Conservation (phyloP, 2,329 filamentous ascomycete species). For the Ophidiomyces ophidiicola region DNA sequence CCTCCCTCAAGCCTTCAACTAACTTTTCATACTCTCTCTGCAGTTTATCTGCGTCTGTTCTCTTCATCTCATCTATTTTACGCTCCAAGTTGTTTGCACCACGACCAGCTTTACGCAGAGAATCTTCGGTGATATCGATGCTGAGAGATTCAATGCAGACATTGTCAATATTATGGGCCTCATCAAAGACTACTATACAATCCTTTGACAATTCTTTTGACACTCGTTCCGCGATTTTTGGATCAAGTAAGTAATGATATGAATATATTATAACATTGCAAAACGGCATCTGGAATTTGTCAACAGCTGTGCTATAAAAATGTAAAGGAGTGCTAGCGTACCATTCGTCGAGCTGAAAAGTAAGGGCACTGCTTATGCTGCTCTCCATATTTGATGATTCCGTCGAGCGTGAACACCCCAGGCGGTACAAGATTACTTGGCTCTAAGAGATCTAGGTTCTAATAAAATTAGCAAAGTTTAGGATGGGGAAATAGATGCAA, state of each 20-base stretch:
- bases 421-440: slow-evolving; percentile 89
- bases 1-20: slow-evolving; percentile 77
- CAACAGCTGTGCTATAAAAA: slow-evolving; percentile 14
- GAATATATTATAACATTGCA: slow-evolving; percentile 99
- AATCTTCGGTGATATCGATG: slow-evolving; percentile 93
- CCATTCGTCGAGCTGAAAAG: slow-evolving; percentile 90
- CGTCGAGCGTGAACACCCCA: slow-evolving; percentile 91
- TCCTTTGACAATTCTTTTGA: slow-evolving; percentile 95
- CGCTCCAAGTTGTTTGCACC: slow-evolving; percentile 83
- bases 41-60: slow-evolving; percentile 86
- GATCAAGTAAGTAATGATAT: slow-evolving; percentile 94
- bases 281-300: slow-evolving; percentile 67
- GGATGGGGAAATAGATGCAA: slow-evolving; percentile 19
- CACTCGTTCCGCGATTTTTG: slow-evolving; percentile 91
- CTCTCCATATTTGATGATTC: slow-evolving; percentile 77
- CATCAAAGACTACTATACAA: slow-evolving; percentile 96
- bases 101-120: slow-evolving; percentile 74
- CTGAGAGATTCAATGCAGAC: slow-evolving; percentile 97
- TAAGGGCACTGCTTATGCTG: slow-evolving; percentile 96
- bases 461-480: slow-evolving; percentile 15
- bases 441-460: slow-evolving; percentile 89
- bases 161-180: slow-evolving; percentile 98
- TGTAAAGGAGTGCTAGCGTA: slow-evolving; percentile 29
- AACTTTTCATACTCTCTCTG: slow-evolving; percentile 93
- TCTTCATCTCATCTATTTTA: slow-evolving; percentile 87